Conservation (phyloP, 192 early-diverging fungal genomes). For the Pilobolus umbonatus region DNA sequence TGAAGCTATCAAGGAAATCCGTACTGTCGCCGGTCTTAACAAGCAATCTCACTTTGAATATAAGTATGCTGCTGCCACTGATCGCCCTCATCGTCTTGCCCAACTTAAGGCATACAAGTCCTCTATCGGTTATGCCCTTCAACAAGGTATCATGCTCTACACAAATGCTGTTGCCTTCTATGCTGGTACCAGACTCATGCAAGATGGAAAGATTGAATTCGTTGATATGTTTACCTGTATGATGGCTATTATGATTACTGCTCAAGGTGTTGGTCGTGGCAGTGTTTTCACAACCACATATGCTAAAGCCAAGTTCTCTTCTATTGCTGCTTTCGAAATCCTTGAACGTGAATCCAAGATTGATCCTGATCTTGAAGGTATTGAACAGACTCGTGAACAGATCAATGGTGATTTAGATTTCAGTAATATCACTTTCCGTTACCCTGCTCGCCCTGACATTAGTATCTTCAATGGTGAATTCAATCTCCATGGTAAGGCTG, state of each 20-base stretch:
- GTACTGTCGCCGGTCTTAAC: conserved; percentile 78
- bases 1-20: conserved; percentile 80
- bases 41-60: conserved; percentile 66
- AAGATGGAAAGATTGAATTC: conserved; percentile 15
- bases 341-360: conserved; percentile 70
- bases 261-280: conserved; percentile 53
- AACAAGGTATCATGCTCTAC: conserved; percentile 18
- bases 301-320: conserved; percentile 77
- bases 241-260: conserved; percentile 20
- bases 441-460: conserved; percentile 60
- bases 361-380: conserved; percentile 47
- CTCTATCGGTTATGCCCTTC: conserved; percentile 48
- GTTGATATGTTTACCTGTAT: conserved; percentile 18
- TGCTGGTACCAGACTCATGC: conserved; percentile 23
- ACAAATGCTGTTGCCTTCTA: conserved; percentile 24
- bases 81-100: conserved; percentile 65
- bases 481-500: conserved; percentile 50
- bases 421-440: conserved; percentile 48
- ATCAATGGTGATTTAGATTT: conserved; percentile 37
- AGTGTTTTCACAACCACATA: conserved; percentile 68
- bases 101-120: conserved; percentile 58
- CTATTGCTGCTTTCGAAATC: conserved; percentile 64
- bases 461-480: conserved; percentile 41
- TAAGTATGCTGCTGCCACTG: conserved; percentile 58
- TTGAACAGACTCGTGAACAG: conserved; percentile 16